Evolutionary conservation across 306 rosid species (phyloP).

Genomic region (Quercus wislizeni): DNA sequence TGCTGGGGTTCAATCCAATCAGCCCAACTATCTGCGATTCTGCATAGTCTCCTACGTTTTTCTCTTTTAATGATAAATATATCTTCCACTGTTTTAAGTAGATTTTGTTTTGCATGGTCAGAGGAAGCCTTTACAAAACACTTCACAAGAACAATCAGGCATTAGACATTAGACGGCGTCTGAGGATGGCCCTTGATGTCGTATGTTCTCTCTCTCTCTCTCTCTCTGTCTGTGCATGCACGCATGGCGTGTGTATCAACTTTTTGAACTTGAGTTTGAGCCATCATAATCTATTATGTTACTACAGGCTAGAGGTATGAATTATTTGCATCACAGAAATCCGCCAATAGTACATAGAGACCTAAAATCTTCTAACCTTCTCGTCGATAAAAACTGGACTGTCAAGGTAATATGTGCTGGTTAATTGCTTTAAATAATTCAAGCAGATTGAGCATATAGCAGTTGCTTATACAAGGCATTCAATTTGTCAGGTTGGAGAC

Average conservation of each 20-base stretch:
- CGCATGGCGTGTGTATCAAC: not conserved
- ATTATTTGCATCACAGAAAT: conserved; percentile 73
- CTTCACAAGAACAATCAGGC: conserved; percentile 64
- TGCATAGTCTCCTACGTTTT: not conserved
- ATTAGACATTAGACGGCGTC: conserved; percentile 57
- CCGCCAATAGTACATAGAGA: conserved; percentile 88
- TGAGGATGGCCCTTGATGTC: conserved; percentile 80
- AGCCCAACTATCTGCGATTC: not conserved
- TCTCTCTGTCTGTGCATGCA: not conserved
- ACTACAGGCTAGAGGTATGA: conserved; percentile 77
- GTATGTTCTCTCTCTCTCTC: conserved; percentile 43
- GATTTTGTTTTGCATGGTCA: conserved; percentile 31
- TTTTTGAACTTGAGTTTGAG: not conserved
- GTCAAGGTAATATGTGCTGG: conserved; percentile 55
- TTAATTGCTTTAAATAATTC: not conserved
- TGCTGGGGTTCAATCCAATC: conserved; percentile 5
- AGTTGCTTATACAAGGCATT: conserved; percentile 11
- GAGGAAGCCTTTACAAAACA: conserved; percentile 79
- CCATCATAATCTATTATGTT: conserved; percentile 11
- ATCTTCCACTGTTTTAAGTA: conserved; percentile 5
- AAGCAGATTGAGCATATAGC: conserved; percentile 8
- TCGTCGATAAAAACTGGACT: conserved; percentile 75
- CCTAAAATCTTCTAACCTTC: conserved; percentile 74
- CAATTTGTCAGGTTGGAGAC: conserved; percentile 63
- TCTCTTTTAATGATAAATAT: not conserved